phyloP scores from a whole-genome alignment of 495 filamentous ascomycete species.

The Podospora comata region DNA sequence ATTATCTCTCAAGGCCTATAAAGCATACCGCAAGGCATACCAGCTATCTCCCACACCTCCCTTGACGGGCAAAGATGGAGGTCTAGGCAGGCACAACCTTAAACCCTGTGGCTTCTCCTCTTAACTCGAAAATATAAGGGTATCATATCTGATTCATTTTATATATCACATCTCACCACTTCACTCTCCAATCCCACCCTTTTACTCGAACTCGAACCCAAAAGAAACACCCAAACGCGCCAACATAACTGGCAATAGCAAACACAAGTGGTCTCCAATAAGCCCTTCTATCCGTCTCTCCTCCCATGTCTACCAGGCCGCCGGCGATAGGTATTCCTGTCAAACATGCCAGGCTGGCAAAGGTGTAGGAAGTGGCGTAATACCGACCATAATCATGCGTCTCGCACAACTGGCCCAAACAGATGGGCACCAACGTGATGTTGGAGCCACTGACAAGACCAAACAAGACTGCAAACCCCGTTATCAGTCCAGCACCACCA shows the following conservation, averaged over 20 bases:
- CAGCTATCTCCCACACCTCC: background rate
- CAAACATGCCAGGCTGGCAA: background rate
- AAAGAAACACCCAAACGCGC: background rate
- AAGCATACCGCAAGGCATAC: background rate
- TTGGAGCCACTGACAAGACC: slow-evolving; percentile 1
- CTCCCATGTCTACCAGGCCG: background rate
- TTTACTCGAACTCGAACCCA: slow-evolving; percentile 1
- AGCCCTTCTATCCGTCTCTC: background rate
- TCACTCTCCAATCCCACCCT: background rate
- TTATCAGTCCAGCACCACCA: background rate
- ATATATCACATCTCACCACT: background rate
- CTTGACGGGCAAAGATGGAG: too few species aligned
- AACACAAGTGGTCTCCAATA: background rate
- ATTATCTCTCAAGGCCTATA: too few species aligned
- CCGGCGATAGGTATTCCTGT: slow-evolving; percentile 1
- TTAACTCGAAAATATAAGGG: too few species aligned
- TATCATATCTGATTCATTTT: too few species aligned
- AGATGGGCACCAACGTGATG: background rate
- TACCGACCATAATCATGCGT: slow-evolving; percentile 5
- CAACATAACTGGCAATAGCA: background rate
- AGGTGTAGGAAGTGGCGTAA: background rate
- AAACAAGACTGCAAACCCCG: slow-evolving; percentile 3
- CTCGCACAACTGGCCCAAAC: slow-evolving; percentile 2
- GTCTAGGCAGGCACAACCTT: too few species aligned
- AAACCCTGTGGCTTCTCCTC: too few species aligned